Evolutionary conservation across 768 basidiomycete genomes (phyloP).

Genomic region (Clavulina sp.): DNA sequence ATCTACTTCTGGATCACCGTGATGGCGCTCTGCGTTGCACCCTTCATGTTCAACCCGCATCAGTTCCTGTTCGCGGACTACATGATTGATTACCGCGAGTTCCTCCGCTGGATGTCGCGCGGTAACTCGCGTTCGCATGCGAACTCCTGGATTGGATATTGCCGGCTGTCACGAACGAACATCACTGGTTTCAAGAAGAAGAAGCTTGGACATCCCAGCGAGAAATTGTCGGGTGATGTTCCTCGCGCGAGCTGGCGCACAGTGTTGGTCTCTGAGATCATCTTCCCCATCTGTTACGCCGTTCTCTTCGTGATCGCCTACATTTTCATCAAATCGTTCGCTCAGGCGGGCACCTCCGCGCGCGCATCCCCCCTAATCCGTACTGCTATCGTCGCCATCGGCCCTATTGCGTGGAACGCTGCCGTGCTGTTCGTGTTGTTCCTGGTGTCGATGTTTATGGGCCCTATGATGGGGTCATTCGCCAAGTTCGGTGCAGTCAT

Average conservation of each 20-base stretch:
- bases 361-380: slow-evolving; percentile 79
- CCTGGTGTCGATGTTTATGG: slow-evolving; percentile 78
- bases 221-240: slow-evolving; percentile 88
- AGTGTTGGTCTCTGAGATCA: slow-evolving; percentile 70
- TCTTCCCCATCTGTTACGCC: slow-evolving; percentile 77
- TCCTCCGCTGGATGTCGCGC: slow-evolving; percentile 96
- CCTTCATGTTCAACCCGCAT: slow-evolving; percentile 99
- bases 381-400: slow-evolving; percentile 80
- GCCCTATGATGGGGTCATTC: slow-evolving; percentile 76
- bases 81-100: slow-evolving; percentile 93
- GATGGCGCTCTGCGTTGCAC: slow-evolving; percentile 77
- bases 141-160: slow-evolving; percentile 99
- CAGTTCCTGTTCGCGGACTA: slow-evolving; percentile 98
- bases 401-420: slow-evolving; percentile 92
- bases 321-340: slow-evolving; percentile 88
- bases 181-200: slow-evolving; percentile 99
- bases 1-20: slow-evolving; percentile 98
- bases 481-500: slow-evolving; percentile 84
- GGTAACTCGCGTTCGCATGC: slow-evolving; percentile 95
- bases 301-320: slow-evolving; percentile 65
- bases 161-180: slow-evolving; percentile 91
- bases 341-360: slow-evolving; percentile 38
- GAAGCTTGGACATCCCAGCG: slow-evolving; percentile 87
- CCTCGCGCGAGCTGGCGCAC: slow-evolving; percentile 88
- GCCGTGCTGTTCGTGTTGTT: slow-evolving; percentile 75